phyloP scores from a whole-genome alignment of 1,284 basidiomycete species.

The Ganoderma sinense region DNA sequence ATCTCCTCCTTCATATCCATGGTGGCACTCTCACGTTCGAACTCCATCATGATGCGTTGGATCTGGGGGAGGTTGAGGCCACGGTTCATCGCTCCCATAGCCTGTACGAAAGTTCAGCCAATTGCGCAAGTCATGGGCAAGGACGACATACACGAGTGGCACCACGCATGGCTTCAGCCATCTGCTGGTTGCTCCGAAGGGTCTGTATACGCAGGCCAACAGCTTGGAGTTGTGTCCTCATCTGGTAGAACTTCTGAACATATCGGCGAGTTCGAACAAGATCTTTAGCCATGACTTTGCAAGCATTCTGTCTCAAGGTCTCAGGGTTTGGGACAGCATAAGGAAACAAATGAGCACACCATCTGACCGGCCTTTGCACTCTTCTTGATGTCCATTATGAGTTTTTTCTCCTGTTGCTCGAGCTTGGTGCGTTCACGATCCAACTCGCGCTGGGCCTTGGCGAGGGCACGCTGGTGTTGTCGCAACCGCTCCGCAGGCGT shows the following conservation, averaged over 20 bases:
- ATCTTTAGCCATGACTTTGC: slow-evolving; percentile 99
- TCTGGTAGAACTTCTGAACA: slow-evolving; percentile 98
- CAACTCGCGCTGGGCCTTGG: slow-evolving; percentile 96
- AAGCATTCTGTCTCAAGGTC: slow-evolving; percentile 75
- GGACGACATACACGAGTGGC: slow-evolving; percentile 82
- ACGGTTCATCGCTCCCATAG: slow-evolving; percentile 98
- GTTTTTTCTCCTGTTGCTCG: slow-evolving; percentile 95
- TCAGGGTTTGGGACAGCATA: slow-evolving; percentile 19
- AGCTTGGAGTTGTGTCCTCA: slow-evolving; percentile 98
- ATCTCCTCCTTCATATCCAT: slow-evolving; percentile 99
- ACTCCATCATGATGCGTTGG: slow-evolving; percentile 96
- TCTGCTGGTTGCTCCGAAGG: slow-evolving; percentile 95
- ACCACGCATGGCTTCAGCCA: slow-evolving; percentile 99
- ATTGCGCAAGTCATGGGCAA: neutral
- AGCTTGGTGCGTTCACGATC: slow-evolving; percentile 95
- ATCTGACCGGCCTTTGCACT: slow-evolving; percentile 96
- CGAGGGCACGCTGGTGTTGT: slow-evolving; percentile 94
- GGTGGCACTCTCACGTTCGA: slow-evolving; percentile 94
- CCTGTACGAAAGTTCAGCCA: slow-evolving; percentile 55
- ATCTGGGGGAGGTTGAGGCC: slow-evolving; percentile 95
- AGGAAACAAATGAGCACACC: slow-evolving; percentile 55
- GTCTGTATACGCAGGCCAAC: slow-evolving; percentile 97
- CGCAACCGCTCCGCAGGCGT: slow-evolving; percentile 96
- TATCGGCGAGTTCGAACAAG: slow-evolving; percentile 95
- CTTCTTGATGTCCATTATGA: slow-evolving; percentile 94